Percentiles rank a stretch among this genome's conserved stretches.
These are phyloP conservation scores for Larix kaempferi DNA, from an alignment of 75 land plant species.

Conservation along the genomic window DNA sequence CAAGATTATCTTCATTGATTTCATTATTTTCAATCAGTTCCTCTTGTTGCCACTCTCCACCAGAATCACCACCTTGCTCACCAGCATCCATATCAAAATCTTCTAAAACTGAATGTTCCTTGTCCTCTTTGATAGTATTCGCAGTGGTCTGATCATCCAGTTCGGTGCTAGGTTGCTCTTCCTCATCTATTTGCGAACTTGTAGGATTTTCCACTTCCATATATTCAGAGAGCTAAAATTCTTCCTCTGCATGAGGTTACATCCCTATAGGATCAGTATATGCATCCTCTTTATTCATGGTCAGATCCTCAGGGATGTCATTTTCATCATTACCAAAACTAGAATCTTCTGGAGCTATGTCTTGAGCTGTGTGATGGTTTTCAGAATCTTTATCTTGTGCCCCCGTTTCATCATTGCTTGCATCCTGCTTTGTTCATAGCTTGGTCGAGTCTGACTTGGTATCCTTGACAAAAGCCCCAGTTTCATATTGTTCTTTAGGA, in stretches of 20 bases:
- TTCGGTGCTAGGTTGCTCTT: conserved; percentile 17
- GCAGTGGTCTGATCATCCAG: conserved; percentile 10
- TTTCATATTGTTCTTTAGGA: conserved; percentile 65
- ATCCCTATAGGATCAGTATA: conserved; percentile 63
- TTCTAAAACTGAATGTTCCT: conserved; percentile 13
- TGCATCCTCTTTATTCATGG: conserved; percentile 46
- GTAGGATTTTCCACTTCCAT: conserved; percentile 31
- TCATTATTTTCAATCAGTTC: background rate
- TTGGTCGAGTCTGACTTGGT: conserved; percentile 36
- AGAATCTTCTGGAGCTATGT: conserved; percentile 14
- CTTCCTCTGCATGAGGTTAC: conserved; percentile 26
- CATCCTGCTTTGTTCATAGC: conserved; percentile 74
- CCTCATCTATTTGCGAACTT: conserved; percentile 14
- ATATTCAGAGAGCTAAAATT: conserved; percentile 26
- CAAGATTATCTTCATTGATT: background rate
- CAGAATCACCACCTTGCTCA: conserved; percentile 20
- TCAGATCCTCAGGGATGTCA: conserved; percentile 27
- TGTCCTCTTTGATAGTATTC: conserved; percentile 14
- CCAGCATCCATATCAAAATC: conserved; percentile 22
- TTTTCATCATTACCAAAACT: conserved; percentile 21
- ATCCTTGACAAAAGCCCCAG: conserved; percentile 65
- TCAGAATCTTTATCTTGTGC: conserved; percentile 3
- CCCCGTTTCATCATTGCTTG: conserved; percentile 12
- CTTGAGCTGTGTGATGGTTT: conserved; percentile 5
- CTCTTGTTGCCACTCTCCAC: conserved; percentile 2